These are phyloP conservation scores for Corylus americana DNA, from an alignment of 306 rosid species.

Conservation along the genomic window DNA sequence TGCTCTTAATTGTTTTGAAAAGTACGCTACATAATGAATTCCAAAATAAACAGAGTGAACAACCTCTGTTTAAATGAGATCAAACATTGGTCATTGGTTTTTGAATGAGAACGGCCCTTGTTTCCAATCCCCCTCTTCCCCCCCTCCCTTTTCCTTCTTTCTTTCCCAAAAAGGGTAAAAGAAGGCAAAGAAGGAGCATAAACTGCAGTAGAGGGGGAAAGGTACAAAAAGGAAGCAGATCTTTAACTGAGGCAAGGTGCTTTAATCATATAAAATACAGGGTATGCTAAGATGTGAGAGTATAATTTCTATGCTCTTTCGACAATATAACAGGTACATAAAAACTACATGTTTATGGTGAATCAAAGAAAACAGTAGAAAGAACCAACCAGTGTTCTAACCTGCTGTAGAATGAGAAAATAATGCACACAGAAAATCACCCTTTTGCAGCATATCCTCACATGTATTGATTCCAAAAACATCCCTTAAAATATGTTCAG, in stretches of 20 bases:
- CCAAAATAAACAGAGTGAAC: not conserved
- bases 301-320: not conserved
- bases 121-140: not conserved
- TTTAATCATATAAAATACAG: not conserved
- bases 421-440: slow-evolving; percentile 68
- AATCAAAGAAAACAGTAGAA: not conserved
- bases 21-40: not conserved
- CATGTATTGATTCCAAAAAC: slow-evolving; percentile 82
- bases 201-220: not conserved
- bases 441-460: slow-evolving; percentile 78
- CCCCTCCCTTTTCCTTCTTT: not conserved
- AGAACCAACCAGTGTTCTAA: slow-evolving; percentile 32
- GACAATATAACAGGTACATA: not conserved
- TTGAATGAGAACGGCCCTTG: too few species aligned
- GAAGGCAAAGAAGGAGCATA: not conserved
- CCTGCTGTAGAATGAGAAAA: slow-evolving; percentile 87
- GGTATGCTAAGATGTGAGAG: not conserved
- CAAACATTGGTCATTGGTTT: not conserved
- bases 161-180: not conserved
- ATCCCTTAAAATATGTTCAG: slow-evolving; percentile 76
- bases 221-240: not conserved
- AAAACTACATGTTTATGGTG: not conserved
- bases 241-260: not conserved
- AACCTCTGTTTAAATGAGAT: not conserved
- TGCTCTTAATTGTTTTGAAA: not conserved